Conservation (phyloP, 768 basidiomycete genomes). For the Dentipellis sp. region DNA sequence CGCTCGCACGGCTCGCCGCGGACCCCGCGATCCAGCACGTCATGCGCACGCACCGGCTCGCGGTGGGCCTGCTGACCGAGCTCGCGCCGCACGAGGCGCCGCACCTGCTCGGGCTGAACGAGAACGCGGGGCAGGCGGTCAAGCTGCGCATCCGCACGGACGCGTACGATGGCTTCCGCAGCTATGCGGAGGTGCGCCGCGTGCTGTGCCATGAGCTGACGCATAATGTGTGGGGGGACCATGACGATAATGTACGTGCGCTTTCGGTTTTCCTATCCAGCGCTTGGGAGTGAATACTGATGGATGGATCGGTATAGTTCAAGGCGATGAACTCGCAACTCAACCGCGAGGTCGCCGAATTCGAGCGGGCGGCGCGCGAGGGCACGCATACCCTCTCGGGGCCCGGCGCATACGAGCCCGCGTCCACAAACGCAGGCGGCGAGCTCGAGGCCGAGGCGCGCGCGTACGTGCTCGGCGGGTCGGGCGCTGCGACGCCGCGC, state of each 20-base stretch:
- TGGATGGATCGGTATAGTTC: constrained; percentile 35
- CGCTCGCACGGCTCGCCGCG: constrained; percentile 51
- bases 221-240: constrained; percentile 67
- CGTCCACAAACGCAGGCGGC: constrained; percentile 45
- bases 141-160: constrained; percentile 64
- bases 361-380: constrained; percentile 40
- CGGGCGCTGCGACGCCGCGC: not conserved
- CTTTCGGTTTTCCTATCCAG: not conserved
- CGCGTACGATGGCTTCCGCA: constrained; percentile 61
- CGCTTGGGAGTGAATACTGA: not conserved
- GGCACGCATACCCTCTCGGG: constrained; percentile 47
- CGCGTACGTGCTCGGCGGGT: constrained; percentile 41
- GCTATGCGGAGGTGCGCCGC: constrained; percentile 52
- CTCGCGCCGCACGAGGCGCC: constrained; percentile 74
- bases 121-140: constrained; percentile 50
- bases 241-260: constrained; percentile 58
- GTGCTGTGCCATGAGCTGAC: constrained; percentile 73
- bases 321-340: constrained; percentile 68
- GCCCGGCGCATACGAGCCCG: constrained; percentile 15
- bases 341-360: constrained; percentile 64
- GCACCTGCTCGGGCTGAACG: constrained; percentile 58
- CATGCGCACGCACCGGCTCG: constrained; percentile 62
- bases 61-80: constrained; percentile 64
- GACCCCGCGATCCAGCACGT: constrained; percentile 64
- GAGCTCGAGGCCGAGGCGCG: constrained; percentile 45